Base-by-base conservation (phyloP, 2,329 filamentous ascomycete species). In the Penicillium italicum region DNA sequence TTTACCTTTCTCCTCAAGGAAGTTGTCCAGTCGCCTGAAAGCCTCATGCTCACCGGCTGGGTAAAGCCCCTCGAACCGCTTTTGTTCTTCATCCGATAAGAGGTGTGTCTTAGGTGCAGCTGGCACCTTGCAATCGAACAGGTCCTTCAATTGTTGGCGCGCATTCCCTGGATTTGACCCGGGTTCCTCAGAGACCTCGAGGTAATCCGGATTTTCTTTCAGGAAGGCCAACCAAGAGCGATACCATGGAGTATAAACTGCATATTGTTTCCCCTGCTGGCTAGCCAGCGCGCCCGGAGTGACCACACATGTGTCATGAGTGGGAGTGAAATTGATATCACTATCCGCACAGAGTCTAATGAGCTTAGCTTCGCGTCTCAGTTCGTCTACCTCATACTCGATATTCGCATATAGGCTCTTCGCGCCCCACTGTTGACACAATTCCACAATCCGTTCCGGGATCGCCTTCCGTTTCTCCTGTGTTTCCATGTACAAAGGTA, bases 321-420 rank as follows among this genome's bases (percentile, higher is more conserved):
- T 79, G 0, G 86, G 82, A n/a, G 86, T 81, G 62, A 95, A 85
- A 1, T 82, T 79, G 44, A 93, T 83, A 0, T 83, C 86, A 12
- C 81, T 82, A 16, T 85, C 79, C 1, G 87, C 74, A 57, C 87
- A 83, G 38, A 79, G 71, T 28, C 77, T 80, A 1, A 90, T 80
- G 66, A 96, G 74, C 28, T 77, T 78, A 1, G 85, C 84, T 65
- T 97, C 92, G 6, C 91, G 80, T 41, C 91, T 80, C 55, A 96
- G 74, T 74, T 96, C 92, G 68, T 97, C 92, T 0, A 95, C 90
- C 71, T 96, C 92, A 66, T 96, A 96, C 70, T 96, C 91, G 55
- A 91, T 84, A 68, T 96, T 96, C 45, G 88, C 85, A 66, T 85
- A 95, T 2, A 96, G 62, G 65, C 94, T 88, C 46, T 80, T 86